Evolutionary conservation across 202 grass and related monocot genomes (phyloP).

Genomic region (Panicum virgatum): DNA sequence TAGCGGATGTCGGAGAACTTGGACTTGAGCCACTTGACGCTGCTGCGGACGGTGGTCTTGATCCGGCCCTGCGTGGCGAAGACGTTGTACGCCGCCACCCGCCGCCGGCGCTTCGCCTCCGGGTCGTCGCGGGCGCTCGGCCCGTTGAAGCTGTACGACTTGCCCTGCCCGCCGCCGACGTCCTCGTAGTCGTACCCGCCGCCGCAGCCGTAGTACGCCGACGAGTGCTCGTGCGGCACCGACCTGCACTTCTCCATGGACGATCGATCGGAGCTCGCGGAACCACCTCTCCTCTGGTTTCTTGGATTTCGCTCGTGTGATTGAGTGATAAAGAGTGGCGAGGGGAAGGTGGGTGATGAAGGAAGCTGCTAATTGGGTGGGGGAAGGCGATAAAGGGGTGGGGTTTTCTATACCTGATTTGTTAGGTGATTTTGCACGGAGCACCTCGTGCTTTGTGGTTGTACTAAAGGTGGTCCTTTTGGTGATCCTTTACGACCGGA

Average conservation of each 20-base stretch:
- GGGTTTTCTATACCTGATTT: conserved; percentile 31
- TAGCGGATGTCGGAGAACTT: conserved; percentile 83
- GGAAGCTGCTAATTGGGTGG: conserved; percentile 41
- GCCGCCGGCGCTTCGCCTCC: conserved; percentile 84
- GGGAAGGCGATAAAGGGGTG: conserved; percentile 6
- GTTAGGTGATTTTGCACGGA: conserved; percentile 36
- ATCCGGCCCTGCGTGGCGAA: conserved; percentile 79
- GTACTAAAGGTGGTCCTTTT: conserved; percentile 20
- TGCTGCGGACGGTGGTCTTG: conserved; percentile 79
- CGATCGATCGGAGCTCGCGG: neutral
- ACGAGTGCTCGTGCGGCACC: conserved; percentile 67
- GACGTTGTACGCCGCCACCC: conserved; percentile 91
- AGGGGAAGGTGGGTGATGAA: neutral
- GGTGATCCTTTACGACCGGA: conserved; percentile 25
- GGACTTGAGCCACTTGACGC: conserved; percentile 98
- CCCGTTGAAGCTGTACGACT: conserved; percentile 92
- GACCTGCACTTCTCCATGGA: conserved; percentile 90
- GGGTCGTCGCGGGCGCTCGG: conserved; percentile 63
- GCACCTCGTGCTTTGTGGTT: neutral
- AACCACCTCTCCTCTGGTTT: neutral
- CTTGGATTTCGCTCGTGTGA: neutral
- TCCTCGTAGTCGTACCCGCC: conserved; percentile 56
- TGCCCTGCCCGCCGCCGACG: conserved; percentile 31
- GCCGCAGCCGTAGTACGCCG: conserved; percentile 57
- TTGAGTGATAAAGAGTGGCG: neutral